A percentile compares a stretch with the other conserved stretches of the same genome.
Evolutionary conservation across 1,139 yeast genomes (phyloP).

Genomic region (Scheffersomyces parashehatae): DNA sequence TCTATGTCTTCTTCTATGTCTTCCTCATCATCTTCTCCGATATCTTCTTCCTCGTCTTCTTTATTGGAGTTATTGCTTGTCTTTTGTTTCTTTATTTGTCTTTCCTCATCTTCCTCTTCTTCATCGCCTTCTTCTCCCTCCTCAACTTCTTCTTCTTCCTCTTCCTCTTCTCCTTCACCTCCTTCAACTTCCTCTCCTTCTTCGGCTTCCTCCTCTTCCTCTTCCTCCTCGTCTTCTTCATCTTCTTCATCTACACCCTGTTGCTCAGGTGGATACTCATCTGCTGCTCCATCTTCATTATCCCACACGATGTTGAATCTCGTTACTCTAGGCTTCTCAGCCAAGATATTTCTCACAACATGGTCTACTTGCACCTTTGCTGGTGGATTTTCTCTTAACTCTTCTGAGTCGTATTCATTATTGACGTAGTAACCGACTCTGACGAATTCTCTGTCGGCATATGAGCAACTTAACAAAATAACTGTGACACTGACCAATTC

Average conservation of each 20-base stretch:
- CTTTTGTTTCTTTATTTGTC: conserved; percentile 4
- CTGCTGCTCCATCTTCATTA: conserved; percentile 59
- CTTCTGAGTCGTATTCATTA: conserved; percentile 93
- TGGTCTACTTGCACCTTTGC: conserved; percentile 91
- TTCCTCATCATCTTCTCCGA: conserved; percentile 4
- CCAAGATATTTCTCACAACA: conserved; percentile 89
- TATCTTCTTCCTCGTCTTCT: conserved; percentile 4
- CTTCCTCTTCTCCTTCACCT: conserved; percentile 49
- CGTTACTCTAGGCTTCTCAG: conserved; percentile 97
- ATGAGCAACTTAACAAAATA: conserved; percentile 85
- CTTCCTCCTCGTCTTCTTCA: conserved; percentile 54
- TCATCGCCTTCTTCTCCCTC: conserved; percentile 33
- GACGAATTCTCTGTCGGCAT: conserved; percentile 91
- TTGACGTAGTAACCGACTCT: conserved; percentile 97
- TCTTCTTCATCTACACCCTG: conserved; percentile 53
- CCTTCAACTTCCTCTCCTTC: conserved; percentile 56
- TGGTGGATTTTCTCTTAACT: conserved; percentile 91
- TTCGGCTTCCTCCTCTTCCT: conserved; percentile 57
- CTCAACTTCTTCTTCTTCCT: conserved; percentile 34
- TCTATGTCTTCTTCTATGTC: conserved; percentile 9
- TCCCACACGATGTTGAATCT: conserved; percentile 97
- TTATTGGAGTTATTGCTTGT: conserved; percentile 8
- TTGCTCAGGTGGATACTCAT: conserved; percentile 70
- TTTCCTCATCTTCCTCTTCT: conserved; percentile 30
- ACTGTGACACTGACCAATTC: conserved; percentile 96